Base-by-base conservation (phyloP, 306 rosid genomes). In the Hippophae rhamnoides region DNA sequence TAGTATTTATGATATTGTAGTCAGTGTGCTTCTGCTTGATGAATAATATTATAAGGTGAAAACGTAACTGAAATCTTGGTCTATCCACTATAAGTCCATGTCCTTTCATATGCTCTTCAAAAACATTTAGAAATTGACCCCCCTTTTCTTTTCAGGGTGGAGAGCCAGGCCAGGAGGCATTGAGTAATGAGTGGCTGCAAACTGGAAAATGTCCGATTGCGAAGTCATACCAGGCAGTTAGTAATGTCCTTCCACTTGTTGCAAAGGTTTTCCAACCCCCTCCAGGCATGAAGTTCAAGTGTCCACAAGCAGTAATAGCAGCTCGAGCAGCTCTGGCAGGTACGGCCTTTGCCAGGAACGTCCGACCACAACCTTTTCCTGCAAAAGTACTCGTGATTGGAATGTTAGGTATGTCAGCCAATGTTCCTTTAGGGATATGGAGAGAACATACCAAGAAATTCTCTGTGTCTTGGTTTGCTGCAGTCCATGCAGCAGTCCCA, bases 401-500 rank as follows among this genome's bases (percentile, higher is more conserved):
- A 50, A 62, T 84, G 70, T 62, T 92, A 69, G 98, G 98, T 43
- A 92, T 92, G 98, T 93, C 98, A 18, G 96, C 88, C 53, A 92
- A 92, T 70, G 82, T 92, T 57, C 96, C 98, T 13, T 71, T 92
- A 68, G 98, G 98, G 63, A 51, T 92, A 54, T 92, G 98, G 98
- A 78, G 98, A 66, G 98, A 92, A 75, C 98, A 92, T 66, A 92
- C 98, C 1, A 55, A 92, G 73, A 92, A 92, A 73, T 92, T 92
- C 71, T 92, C 98, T 7, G 96, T 84, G 4, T 73, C 96, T 44
- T 92, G 98, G 98, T 92, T 92, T 65, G 80, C 83, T 27, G 98
- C 98, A 2, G 87, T 92, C 47, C 98, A 92, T 64, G 98, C 96
- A 5, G 98, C 98, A 60, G 98, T 92, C 69, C 98, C 98, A 49